These are phyloP conservation scores for Cadophora gregata DNA, from an alignment of 2,329 filamentous ascomycete genomes.

Conservation along the genomic window DNA sequence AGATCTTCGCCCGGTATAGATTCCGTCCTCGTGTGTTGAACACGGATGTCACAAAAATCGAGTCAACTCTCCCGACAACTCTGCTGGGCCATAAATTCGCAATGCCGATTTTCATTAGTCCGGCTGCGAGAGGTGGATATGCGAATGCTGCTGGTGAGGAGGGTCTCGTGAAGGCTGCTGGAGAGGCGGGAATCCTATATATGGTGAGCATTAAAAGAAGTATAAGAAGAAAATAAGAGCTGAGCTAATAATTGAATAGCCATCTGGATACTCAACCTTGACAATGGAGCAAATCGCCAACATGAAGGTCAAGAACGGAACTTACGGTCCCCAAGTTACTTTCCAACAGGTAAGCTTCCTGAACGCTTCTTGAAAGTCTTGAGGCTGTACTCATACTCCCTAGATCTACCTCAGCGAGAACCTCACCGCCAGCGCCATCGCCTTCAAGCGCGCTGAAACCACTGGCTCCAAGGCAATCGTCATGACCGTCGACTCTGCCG, in stretches of 20 bases:
- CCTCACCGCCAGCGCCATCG: conserved; percentile 21
- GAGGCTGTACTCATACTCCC: neutral
- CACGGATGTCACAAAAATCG: conserved; percentile 51
- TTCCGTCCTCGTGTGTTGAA: conserved; percentile 56
- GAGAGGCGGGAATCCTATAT: conserved; percentile 22
- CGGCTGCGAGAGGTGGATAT: conserved; percentile 52
- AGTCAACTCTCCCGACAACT: conserved; percentile 50
- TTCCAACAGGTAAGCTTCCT: conserved; percentile 34
- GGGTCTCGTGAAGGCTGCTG: conserved; percentile 53
- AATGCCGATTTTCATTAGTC: conserved; percentile 60
- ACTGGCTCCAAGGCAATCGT: conserved; percentile 38
- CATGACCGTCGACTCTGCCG: conserved; percentile 37
- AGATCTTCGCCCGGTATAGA: conserved; percentile 56
- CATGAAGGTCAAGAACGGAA: conserved; percentile 12
- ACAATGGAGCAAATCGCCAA: conserved; percentile 28
- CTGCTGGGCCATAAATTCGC: conserved; percentile 60
- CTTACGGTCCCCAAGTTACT: conserved; percentile 27
- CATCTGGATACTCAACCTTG: conserved; percentile 21
- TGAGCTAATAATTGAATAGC: conserved; percentile 13
- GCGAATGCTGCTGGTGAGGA: conserved; percentile 54
- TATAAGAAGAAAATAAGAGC: too few species aligned
- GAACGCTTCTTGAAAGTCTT: neutral
- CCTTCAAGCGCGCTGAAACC: conserved; percentile 34
- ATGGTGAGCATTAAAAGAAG: conserved; percentile 20
- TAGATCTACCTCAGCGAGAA: conserved; percentile 27